Conservation (phyloP, 805 yeast genomes). For the Spathaspora girioi region DNA sequence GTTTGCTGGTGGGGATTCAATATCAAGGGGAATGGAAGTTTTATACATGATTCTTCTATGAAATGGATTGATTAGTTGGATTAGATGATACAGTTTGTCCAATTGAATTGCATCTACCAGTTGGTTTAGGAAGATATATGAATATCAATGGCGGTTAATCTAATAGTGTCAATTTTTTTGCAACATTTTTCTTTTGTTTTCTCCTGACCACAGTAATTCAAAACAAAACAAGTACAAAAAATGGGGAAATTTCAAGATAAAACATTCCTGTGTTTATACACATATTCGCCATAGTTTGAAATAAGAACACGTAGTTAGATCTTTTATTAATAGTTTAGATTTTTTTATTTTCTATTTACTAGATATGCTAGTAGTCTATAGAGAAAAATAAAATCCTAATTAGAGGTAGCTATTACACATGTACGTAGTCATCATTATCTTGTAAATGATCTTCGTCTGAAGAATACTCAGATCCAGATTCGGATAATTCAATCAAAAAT, state of each 20-base stretch:
- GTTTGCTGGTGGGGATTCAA: constrained; percentile 10
- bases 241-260: neutral
- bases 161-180: neutral
- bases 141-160: neutral
- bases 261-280: too few relatives aligned
- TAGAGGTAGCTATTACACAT: constrained; percentile 7
- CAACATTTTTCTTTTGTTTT: neutral
- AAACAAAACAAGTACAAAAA: neutral
- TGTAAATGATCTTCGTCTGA: constrained; percentile 17
- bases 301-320: too few relatives aligned
- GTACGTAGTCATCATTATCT: constrained; percentile 22
- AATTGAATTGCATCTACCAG: neutral
- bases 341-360: neutral
- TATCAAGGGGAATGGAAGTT: constrained; percentile 3
- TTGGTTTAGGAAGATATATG: too few relatives aligned
- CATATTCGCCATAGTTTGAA: too few relatives aligned
- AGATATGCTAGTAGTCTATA: neutral
- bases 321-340: neutral
- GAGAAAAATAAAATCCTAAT: neutral
- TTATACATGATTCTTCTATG: neutral
- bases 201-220: neutral
- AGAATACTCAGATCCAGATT: constrained; percentile 4
- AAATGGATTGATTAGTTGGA: neutral
- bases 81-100: neutral
- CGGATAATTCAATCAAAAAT: constrained; percentile 8